These are phyloP conservation scores for Asterionellopsis glacialis DNA, from an alignment of 108 stramenopile genomes.

Conservation along the genomic window DNA sequence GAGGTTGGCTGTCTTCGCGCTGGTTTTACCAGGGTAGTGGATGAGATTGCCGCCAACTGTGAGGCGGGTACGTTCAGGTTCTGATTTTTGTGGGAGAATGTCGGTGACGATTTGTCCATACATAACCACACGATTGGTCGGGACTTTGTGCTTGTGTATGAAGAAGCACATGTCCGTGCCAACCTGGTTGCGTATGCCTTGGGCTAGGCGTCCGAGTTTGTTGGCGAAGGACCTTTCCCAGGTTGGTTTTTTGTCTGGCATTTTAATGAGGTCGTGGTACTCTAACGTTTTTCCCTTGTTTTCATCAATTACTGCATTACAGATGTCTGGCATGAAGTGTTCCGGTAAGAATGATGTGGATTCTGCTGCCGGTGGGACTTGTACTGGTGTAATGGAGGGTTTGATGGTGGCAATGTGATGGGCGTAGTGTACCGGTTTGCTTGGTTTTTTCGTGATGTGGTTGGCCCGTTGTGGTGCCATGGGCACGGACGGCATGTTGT, in stretches of 20 bases:
- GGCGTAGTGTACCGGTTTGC: too few species aligned
- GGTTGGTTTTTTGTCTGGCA: too few species aligned
- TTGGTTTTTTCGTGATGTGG: too few species aligned
- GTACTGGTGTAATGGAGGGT: background rate
- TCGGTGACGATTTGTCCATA: slow-evolving; percentile 23
- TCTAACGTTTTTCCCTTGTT: slow-evolving; percentile 12
- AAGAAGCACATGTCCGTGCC: slow-evolving; percentile 22
- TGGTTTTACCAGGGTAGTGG: slow-evolving; percentile 20
- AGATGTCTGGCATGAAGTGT: too few species aligned
- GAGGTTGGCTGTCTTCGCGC: slow-evolving; percentile 33
- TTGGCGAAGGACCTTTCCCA: slow-evolving; percentile 16
- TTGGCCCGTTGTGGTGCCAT: too few species aligned
- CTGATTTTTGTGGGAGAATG: slow-evolving; percentile 23
- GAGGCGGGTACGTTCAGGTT: slow-evolving; percentile 18
- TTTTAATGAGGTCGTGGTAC: slow-evolving; percentile 17
- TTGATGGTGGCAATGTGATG: background rate
- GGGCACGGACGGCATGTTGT: background rate
- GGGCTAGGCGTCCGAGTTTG: slow-evolving; percentile 17
- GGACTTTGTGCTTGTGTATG: slow-evolving; percentile 28
- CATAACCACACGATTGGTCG: slow-evolving; percentile 12
- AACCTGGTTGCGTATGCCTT: slow-evolving; percentile 4
- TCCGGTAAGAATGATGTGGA: too few species aligned
- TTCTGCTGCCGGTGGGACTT: too few species aligned
- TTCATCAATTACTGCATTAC: too few species aligned
- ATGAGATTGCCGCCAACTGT: too few species aligned